Evolutionary conservation across 2,329 filamentous ascomycete species (phyloP).

Genomic region (Microcyclospora tardicrescens): DNA sequence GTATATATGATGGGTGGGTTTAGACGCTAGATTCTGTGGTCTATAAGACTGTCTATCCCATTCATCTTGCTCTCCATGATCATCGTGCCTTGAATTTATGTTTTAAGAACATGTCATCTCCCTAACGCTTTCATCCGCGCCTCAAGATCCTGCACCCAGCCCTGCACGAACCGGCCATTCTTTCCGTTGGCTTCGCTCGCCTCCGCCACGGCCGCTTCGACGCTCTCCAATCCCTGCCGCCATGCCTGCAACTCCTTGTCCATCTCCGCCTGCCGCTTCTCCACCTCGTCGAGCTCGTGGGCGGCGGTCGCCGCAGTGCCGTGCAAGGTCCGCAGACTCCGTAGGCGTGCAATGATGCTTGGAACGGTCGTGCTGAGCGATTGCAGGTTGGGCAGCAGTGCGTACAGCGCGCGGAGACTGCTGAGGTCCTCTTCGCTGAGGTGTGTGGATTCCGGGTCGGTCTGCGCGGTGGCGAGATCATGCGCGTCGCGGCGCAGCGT

Average conservation of each 20-base stretch:
- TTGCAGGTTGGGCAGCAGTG: constrained; percentile 78
- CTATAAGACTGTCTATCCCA: too few relatives aligned
- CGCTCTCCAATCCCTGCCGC: constrained; percentile 64
- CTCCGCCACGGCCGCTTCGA: constrained; percentile 61
- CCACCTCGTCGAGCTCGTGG: constrained; percentile 62
- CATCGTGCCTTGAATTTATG: too few relatives aligned
- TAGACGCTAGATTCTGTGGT: too few relatives aligned
- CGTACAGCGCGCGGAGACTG: constrained; percentile 86
- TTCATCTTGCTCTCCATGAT: too few relatives aligned
- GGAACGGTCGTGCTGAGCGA: constrained; percentile 73
- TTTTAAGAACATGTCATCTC: constrained; percentile 2
- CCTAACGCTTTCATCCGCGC: constrained; percentile 47
- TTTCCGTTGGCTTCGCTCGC: constrained; percentile 57
- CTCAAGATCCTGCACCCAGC: constrained; percentile 82
- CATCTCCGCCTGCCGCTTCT: constrained; percentile 70
- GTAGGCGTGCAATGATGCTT: constrained; percentile 68
- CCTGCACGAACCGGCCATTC: constrained; percentile 75
- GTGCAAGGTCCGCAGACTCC: constrained; percentile 74
- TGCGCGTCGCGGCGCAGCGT: constrained; percentile 50
- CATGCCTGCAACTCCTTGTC: constrained; percentile 72
- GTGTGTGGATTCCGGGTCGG: constrained; percentile 11
- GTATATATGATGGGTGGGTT: too few relatives aligned
- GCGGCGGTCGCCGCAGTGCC: constrained; percentile 72
- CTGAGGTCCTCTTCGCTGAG: constrained; percentile 53
- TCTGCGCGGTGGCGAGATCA: constrained; percentile 38